Base-by-base conservation (phyloP, 805 yeast species). In the Cyberlindnera bimundalis region DNA sequence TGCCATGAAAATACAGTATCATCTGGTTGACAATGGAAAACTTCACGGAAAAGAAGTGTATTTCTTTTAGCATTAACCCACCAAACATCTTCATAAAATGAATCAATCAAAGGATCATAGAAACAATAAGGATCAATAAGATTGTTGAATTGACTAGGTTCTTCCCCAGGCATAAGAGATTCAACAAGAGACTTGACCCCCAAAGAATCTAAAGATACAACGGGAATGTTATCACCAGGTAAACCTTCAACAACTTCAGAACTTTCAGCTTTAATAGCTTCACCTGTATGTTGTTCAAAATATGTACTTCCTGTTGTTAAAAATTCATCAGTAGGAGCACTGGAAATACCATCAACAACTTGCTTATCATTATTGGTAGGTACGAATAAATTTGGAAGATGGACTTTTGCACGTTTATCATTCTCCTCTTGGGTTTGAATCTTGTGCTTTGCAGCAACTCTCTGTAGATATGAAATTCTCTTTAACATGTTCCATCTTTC, bases 1-100 rank as follows among this genome's bases (percentile, higher is more conserved):
- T 75, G 75, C 99, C 99, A 93, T 0, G 89, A 75, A 18, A 71
- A 71, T n/a, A 91, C 98, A 6, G 78, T 70, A 59, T 91, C 88
- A 62, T 93, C 99, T 0, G 99, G 99, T 58, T 95, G 99, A 47
- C 87, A 79, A 49, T 90, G 90, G 73, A 93, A 93, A 1, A 93
- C 85, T 60, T 83, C 70, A 46, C 96, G 72, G 66, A 76, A 93
- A 2, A 95, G 66, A 44, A 76, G 71, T 0, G 98, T 88, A 56
- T 93, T 93, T 53, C 90, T 73, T 39, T 83, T 67, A 0, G 99
- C 97, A 53, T 77, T 78, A 5, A 81, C 81, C 58, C 72, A 76
- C 96, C 96, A 91, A 7, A 81, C 60, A 52, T 88, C 96, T 52
- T 85, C 90, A 55, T 79, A 87, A 59, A 93, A 93, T 2, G 76